These are phyloP conservation scores for Sphaerulina musiva DNA, from an alignment of 2,329 filamentous ascomycete genomes.

Conservation along the genomic window DNA sequence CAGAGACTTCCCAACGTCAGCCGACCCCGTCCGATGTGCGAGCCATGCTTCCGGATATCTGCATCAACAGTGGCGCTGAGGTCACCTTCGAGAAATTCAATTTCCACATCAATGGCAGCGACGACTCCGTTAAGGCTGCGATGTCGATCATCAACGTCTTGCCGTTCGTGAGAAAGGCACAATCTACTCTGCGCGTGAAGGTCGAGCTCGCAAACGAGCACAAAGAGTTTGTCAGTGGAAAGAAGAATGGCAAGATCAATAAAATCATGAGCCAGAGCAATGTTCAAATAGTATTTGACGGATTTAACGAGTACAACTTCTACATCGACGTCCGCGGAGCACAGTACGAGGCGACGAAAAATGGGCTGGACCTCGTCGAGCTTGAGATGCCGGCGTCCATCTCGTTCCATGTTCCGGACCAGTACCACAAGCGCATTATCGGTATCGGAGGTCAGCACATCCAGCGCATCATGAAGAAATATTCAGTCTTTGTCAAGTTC, in stretches of 20 bases:
- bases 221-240: slow-evolving; percentile 98
- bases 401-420: slow-evolving; percentile 96
- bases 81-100: slow-evolving; percentile 89
- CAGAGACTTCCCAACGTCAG: slow-evolving; percentile 58
- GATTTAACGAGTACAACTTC: slow-evolving; percentile 99
- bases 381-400: slow-evolving; percentile 99
- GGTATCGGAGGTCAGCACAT: slow-evolving; percentile 98
- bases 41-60: slow-evolving; percentile 90
- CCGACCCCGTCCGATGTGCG: slow-evolving; percentile 65
- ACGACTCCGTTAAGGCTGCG: slow-evolving; percentile 93
- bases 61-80: slow-evolving; percentile 91
- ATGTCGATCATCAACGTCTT: slow-evolving; percentile 89
- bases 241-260: slow-evolving; percentile 99
- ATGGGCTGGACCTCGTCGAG: slow-evolving; percentile 85
- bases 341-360: slow-evolving; percentile 89
- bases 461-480: slow-evolving; percentile 99
- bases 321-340: slow-evolving; percentile 95
- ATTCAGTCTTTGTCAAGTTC: slow-evolving; percentile 99
- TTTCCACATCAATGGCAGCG: slow-evolving; percentile 90
- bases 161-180: slow-evolving; percentile 76
- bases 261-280: slow-evolving; percentile 99
- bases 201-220: slow-evolving; percentile 98
- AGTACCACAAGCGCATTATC: slow-evolving; percentile 99
- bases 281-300: slow-evolving; percentile 97
- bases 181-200: slow-evolving; percentile 93